Conservation (phyloP, 2,329 filamentous ascomycete genomes). For the Claviceps citrina region DNA sequence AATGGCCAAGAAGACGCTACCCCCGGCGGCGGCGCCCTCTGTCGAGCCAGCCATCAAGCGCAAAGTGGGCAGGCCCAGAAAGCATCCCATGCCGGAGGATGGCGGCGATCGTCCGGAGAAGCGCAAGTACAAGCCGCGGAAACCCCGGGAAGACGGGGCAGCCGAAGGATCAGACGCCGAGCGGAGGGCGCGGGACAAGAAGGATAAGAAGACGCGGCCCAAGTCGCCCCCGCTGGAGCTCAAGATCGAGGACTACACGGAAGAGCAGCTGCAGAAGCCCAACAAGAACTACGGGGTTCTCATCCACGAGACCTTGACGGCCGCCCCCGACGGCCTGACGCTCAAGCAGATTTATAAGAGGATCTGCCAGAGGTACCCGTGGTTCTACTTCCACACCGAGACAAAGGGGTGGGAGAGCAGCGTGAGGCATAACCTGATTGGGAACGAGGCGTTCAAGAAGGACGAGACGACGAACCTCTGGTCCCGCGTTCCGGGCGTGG, state of each 20-base stretch:
- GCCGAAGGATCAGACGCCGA: conserved; percentile 42
- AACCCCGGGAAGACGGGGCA: conserved; percentile 40
- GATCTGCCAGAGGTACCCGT: conserved; percentile 42
- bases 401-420: conserved; percentile 53
- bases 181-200: conserved; percentile 39
- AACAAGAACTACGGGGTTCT: conserved; percentile 47
- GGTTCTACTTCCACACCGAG: conserved; percentile 43
- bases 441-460: conserved; percentile 45
- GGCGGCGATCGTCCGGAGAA: conserved; percentile 41
- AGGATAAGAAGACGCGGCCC: conserved; percentile 41
- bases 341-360: conserved; percentile 50
- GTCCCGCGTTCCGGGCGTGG: conserved; percentile 41
- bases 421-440: conserved; percentile 48
- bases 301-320: conserved; percentile 43
- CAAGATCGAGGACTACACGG: conserved; percentile 38
- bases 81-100: conserved; percentile 46
- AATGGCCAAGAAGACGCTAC: conserved; percentile 34
- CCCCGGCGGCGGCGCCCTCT: conserved; percentile 26
- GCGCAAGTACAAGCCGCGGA: conserved; percentile 50
- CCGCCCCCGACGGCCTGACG: conserved; percentile 37
- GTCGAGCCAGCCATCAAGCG: conserved; percentile 41
- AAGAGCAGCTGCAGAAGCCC: conserved; percentile 43
- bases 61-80: conserved; percentile 49
- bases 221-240: conserved; percentile 46
- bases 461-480: conserved; percentile 40